phyloP scores from a whole-genome alignment of 306 rosid genomes.

The Inga laurina region DNA sequence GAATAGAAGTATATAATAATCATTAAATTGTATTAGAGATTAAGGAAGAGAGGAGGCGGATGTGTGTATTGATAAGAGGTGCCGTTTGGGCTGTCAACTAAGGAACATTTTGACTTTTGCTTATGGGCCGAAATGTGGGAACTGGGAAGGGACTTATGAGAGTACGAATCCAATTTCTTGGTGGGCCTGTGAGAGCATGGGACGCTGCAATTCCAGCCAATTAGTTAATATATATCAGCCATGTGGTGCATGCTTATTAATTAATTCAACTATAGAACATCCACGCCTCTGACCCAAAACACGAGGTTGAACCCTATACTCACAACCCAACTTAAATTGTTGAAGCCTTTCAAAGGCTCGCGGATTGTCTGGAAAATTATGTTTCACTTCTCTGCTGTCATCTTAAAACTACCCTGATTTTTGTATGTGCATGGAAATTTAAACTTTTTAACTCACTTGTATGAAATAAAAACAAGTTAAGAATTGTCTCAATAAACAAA shows the following conservation, averaged over 20 bases:
- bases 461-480: neutral
- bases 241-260: neutral
- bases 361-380: neutral
- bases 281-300: neutral
- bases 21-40: too few species aligned
- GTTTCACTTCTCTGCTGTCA: neutral
- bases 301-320: neutral
- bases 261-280: neutral
- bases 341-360: neutral
- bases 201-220: neutral
- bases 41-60: too few species aligned
- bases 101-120: too few species aligned
- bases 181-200: neutral
- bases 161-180: neutral
- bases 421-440: neutral
- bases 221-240: neutral
- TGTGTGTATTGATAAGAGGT: too few species aligned
- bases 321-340: neutral
- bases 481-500: neutral
- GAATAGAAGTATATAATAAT: too few species aligned
- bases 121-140: too few species aligned
- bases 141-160: neutral
- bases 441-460: neutral
- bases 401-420: neutral
- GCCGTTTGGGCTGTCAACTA: too few species aligned